Evolutionary conservation across 495 filamentous ascomycete species (phyloP).

Genomic region (Chaetomium cochliodes): DNA sequence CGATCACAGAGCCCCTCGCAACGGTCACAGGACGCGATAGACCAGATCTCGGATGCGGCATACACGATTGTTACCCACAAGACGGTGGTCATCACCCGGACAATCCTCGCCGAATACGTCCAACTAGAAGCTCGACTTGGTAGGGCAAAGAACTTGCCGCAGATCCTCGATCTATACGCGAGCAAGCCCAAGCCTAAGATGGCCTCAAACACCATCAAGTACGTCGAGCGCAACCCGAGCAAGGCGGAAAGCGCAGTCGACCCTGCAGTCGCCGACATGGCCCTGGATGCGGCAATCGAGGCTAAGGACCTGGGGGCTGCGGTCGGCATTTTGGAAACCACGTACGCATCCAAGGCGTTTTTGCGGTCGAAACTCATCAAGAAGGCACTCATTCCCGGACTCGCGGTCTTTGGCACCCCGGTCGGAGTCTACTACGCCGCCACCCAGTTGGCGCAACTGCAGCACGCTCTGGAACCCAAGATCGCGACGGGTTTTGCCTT

Average conservation of each 20-base stretch:
- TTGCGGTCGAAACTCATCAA: constrained; percentile 59
- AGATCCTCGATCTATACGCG: constrained; percentile 78
- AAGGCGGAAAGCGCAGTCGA: constrained; percentile 70
- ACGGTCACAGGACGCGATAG: constrained; percentile 35
- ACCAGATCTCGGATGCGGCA: constrained; percentile 52
- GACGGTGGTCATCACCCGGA: constrained; percentile 75
- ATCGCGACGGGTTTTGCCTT: constrained; percentile 76
- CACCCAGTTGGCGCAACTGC: constrained; percentile 55
- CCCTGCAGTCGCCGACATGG: constrained; percentile 59
- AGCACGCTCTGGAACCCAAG: constrained; percentile 67
- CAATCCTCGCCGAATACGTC: constrained; percentile 67
- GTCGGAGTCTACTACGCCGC: constrained; percentile 68
- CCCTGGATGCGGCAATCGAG: constrained; percentile 73
- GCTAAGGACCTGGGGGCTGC: constrained; percentile 71
- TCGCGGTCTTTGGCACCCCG: constrained; percentile 57
- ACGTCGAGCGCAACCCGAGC: constrained; percentile 62
- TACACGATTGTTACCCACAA: constrained; percentile 70
- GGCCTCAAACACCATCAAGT: constrained; percentile 57
- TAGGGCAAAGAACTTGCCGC: constrained; percentile 69
- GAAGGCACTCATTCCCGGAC: constrained; percentile 43
- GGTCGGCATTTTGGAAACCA: constrained; percentile 75
- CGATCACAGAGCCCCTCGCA: constrained; percentile 11
- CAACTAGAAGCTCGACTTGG: constrained; percentile 67
- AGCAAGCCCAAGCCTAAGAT: constrained; percentile 72
- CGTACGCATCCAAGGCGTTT: constrained; percentile 72